Conservation (phyloP, 1,139 yeast genomes). For the Pichia sp. region DNA sequence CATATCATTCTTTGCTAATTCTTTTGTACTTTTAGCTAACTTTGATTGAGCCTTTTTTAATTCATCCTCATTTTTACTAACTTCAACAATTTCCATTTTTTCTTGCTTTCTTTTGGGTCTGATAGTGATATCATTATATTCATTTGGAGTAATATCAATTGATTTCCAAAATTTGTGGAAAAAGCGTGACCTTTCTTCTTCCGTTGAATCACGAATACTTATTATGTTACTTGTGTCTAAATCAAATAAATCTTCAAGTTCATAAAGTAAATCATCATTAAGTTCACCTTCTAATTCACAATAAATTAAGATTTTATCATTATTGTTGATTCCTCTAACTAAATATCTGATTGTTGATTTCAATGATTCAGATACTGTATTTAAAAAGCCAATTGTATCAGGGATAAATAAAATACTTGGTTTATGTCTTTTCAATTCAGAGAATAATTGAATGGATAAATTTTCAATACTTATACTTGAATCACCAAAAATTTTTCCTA, state of each 20-base stretch:
- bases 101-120: slow-evolving; percentile 47
- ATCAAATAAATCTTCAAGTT: slow-evolving; percentile 21
- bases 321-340: slow-evolving; percentile 60
- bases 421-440: slow-evolving; percentile 85
- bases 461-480: slow-evolving; percentile 81
- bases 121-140: slow-evolving; percentile 47
- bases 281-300: slow-evolving; percentile 58
- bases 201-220: slow-evolving; percentile 39
- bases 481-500: slow-evolving; percentile 74
- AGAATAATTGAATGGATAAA: slow-evolving; percentile 73
- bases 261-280: slow-evolving; percentile 17
- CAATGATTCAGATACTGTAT: slow-evolving; percentile 62
- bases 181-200: slow-evolving; percentile 43
- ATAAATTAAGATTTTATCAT: slow-evolving; percentile 69
- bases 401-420: slow-evolving; percentile 87
- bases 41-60: not conserved
- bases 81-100: slow-evolving; percentile 35
- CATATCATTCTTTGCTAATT: slow-evolving; percentile 48
- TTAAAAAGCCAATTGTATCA: slow-evolving; percentile 71
- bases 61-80: slow-evolving; percentile 5
- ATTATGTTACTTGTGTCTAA: slow-evolving; percentile 35
- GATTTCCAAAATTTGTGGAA: slow-evolving; percentile 54
- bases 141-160: slow-evolving; percentile 60
- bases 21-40: slow-evolving; percentile 42
- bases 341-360: slow-evolving; percentile 67